Conservation (phyloP, 768 basidiomycete genomes). For the Auricularia sp. region DNA sequence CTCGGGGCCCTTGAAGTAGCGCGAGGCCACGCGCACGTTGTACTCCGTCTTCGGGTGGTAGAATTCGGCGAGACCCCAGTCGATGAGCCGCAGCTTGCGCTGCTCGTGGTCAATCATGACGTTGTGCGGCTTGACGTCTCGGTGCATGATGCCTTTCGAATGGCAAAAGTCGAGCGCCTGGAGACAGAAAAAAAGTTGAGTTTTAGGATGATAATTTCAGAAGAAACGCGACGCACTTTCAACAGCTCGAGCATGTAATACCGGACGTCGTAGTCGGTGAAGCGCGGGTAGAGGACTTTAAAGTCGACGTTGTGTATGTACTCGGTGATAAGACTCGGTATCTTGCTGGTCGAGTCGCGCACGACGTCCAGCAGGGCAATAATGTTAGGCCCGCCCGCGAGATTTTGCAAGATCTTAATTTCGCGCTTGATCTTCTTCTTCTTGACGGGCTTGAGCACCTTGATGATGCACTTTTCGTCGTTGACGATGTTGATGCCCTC, state of each 20-base stretch:
- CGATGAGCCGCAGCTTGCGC: constrained; percentile 91
- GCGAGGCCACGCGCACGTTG: constrained; percentile 93
- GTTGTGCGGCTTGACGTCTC: constrained; percentile 98
- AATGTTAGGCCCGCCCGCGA: constrained; percentile 92
- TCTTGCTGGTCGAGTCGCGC: constrained; percentile 90
- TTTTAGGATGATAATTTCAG: too few species aligned
- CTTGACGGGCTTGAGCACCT: constrained; percentile 97
- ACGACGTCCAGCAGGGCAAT: constrained; percentile 92
- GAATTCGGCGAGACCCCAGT: constrained; percentile 98
- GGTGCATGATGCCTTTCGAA: constrained; percentile 97
- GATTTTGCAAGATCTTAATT: constrained; percentile 95
- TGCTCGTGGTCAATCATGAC: constrained; percentile 99
- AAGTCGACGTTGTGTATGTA: constrained; percentile 98
- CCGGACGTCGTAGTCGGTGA: constrained; percentile 90
- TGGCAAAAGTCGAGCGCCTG: constrained; percentile 96
- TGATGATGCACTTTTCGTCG: constrained; percentile 95
- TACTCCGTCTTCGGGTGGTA: constrained; percentile 97
- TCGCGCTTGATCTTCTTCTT: constrained; percentile 99
- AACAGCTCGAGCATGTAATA: constrained; percentile 96
- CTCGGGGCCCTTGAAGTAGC: constrained; percentile 98
- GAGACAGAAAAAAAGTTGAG: too few species aligned
- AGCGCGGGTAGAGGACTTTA: constrained; percentile 90
- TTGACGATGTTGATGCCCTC: constrained; percentile 87
- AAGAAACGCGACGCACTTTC: constrained; percentile 43
- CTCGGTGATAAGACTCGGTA: constrained; percentile 94